phyloP scores from a whole-genome alignment of 768 basidiomycete genomes.

The Rhizopogon vinicolor region DNA sequence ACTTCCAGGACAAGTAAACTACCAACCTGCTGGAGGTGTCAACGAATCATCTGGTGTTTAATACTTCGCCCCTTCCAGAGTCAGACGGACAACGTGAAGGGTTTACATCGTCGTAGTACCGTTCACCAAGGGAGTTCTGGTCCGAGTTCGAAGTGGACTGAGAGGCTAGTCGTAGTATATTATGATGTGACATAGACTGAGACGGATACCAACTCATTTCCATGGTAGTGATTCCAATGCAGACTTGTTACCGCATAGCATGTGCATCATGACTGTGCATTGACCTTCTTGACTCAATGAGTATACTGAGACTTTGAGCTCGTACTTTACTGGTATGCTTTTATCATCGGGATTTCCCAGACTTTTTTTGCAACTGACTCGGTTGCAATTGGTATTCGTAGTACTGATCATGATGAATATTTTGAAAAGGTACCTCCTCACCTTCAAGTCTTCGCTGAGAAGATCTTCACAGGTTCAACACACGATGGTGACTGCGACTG shows the following conservation, averaged over 20 bases:
- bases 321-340: too few species aligned
- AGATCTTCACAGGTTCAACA: not conserved
- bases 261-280: too few species aligned
- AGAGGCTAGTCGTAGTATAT: not conserved
- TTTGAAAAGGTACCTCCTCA: constrained; percentile 5
- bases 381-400: too few species aligned
- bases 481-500: constrained; percentile 11
- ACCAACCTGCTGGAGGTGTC: not conserved
- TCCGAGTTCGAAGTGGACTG: too few species aligned
- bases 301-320: too few species aligned
- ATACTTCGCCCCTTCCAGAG: not conserved
- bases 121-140: too few species aligned
- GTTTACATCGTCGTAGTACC: too few species aligned
- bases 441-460: constrained; percentile 22
- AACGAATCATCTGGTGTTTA: not conserved
- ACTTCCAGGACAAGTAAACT: not conserved
- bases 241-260: not conserved
- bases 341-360: not conserved
- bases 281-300: too few species aligned
- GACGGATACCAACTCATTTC: not conserved
- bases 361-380: not conserved
- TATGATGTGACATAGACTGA: not conserved
- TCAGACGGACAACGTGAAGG: too few species aligned
- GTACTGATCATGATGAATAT: constrained; percentile 1
- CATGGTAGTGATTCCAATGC: not conserved